Evolutionary conservation across 257 asterid species (phyloP), one percentile per base, ranked within the genome.

Genomic region (Coffea eugenioides): DNA sequence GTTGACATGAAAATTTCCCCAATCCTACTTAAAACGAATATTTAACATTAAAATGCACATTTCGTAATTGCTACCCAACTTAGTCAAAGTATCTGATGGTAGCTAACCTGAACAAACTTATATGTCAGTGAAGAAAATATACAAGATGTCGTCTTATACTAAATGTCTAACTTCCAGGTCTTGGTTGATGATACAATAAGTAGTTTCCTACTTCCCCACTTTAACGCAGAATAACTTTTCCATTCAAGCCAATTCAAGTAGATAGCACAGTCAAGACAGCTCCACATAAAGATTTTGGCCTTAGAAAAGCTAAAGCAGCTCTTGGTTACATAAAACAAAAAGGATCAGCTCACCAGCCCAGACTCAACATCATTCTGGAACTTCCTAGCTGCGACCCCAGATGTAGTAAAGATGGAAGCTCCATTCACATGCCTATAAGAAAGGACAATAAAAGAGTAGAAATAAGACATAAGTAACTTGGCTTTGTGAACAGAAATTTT

Each of bases 301-400:
- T 10, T 52, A 2, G 10, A 64, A 34, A 75, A 5, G 46, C 49
- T 48, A 43, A 62, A 72, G 27, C 82, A 31, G 13, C 34, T 4
- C 57, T 46, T 34, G 25, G 52, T 15, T 25, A 41, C 7, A 45
- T 25, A 34, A 64, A 57, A 54, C 64, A 8, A 70, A 36, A 43
- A 34, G 62, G 51, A 20, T 39, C 36, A 16, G 71, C 78, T 79
- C 68, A 85, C 87, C 87, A 83, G 86, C 69, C 86, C 82, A 31
- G 84, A 80, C 78, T 85, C 87, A 61, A 83, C 87, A 83, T 85
- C 89, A 87, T 85, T 85, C 78, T 87, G 90, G 62, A 87, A 87
- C 85, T 87, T 83, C 78, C 86, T 56, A 49, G 90, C 90, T 45
- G 84, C 81, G 74, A 77, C 81, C 51, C 82, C 77, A 20, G 89